phyloP scores from a whole-genome alignment of 371 early-diverging fungal species.

The Syncephalis plumigaleata region DNA sequence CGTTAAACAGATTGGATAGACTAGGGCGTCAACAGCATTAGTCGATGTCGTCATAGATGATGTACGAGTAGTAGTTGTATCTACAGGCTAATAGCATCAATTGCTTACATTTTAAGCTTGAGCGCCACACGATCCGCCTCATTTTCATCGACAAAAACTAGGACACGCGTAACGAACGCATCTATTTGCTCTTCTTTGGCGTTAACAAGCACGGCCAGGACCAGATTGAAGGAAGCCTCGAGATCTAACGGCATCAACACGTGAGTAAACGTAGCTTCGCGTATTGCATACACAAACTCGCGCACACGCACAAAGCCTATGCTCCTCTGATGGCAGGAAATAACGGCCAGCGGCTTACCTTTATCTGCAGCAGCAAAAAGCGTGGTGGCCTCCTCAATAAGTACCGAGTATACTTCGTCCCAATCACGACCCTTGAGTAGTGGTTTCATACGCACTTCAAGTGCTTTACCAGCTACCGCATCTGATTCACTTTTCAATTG shows the following conservation, averaged over 20 bases:
- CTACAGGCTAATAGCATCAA: conserved; percentile 35
- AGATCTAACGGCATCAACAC: conserved; percentile 33
- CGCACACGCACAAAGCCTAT: too few relatives aligned
- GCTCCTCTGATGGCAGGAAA: too few relatives aligned
- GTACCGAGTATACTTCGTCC: too few relatives aligned
- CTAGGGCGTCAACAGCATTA: conserved; percentile 16
- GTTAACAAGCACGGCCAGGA: conserved; percentile 30
- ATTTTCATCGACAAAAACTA: conserved; percentile 19
- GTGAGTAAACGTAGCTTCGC: too few relatives aligned
- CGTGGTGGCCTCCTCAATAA: too few relatives aligned
- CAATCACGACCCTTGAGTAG: too few relatives aligned
- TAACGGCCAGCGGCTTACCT: too few relatives aligned
- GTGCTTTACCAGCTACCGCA: too few relatives aligned
- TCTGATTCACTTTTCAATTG: too few relatives aligned
- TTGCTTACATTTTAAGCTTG: conserved; percentile 26
- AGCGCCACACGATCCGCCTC: conserved; percentile 5
- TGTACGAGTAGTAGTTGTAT: conserved; percentile 19
- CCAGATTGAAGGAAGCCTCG: conserved; percentile 50
- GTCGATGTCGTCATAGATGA: neutral
- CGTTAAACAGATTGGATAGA: conserved; percentile 68
- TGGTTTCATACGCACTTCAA: too few relatives aligned
- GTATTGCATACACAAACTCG: too few relatives aligned
- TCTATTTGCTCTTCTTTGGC: conserved; percentile 6
- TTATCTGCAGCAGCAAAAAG: too few relatives aligned
- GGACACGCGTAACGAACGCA: conserved; percentile 18